These are phyloP conservation scores for Macrotyloma uniflorum DNA, from an alignment of 306 rosid genomes.

Conservation along the genomic window DNA sequence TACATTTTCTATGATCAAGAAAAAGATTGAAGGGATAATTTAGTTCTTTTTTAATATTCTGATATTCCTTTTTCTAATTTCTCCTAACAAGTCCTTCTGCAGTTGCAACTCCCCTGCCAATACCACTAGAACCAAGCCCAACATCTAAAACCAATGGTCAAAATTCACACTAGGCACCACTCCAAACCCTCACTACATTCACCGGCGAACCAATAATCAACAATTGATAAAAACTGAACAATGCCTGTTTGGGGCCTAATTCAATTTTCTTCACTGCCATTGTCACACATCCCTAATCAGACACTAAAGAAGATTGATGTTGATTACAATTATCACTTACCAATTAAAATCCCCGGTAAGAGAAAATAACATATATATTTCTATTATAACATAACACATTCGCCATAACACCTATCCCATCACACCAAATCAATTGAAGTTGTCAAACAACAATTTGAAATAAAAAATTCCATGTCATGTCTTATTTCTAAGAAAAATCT, in stretches of 20 bases:
- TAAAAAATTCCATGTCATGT: neutral
- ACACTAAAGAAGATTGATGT: neutral
- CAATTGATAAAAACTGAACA: neutral
- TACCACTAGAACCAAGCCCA: too few relatives aligned
- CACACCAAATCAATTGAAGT: neutral
- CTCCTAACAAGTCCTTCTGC: neutral
- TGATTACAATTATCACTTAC: neutral
- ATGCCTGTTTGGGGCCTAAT: neutral
- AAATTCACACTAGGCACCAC: too few relatives aligned
- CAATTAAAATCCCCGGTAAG: neutral
- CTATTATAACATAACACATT: neutral
- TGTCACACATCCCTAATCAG: neutral
- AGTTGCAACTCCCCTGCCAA: neutral
- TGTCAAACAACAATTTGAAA: neutral
- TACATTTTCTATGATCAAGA: neutral
- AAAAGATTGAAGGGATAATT: neutral
- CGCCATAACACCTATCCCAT: neutral
- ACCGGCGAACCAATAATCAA: neutral
- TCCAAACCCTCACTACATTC: neutral
- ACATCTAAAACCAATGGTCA: too few relatives aligned
- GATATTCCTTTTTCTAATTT: neutral
- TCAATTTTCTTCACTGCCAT: neutral
- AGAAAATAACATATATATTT: neutral
- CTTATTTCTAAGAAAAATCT: conserved; percentile 10
- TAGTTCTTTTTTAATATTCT: neutral